Evolutionary conservation across 1,284 basidiomycete genomes (phyloP).

Genomic region (Trametes polyzona): DNA sequence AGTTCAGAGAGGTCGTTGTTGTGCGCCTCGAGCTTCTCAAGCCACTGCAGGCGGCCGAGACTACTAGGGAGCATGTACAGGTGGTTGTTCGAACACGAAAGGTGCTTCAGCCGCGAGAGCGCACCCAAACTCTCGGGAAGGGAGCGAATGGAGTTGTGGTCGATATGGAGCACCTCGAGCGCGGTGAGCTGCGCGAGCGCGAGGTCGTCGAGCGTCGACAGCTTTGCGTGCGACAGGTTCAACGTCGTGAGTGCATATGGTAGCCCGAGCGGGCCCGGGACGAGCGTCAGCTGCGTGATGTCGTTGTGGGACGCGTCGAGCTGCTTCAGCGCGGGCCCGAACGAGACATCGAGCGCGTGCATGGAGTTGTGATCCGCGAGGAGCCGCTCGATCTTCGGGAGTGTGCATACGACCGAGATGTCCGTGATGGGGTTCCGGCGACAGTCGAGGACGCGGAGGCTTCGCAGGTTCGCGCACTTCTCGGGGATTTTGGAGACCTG

Average conservation of each 20-base stretch:
- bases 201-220: constrained; percentile 81
- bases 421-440: constrained; percentile 83
- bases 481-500: constrained; percentile 79
- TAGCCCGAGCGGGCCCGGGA: constrained; percentile 57
- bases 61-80: constrained; percentile 78
- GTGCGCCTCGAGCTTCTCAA: constrained; percentile 85
- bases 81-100: constrained; percentile 92
- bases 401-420: constrained; percentile 66
- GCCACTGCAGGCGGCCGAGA: constrained; percentile 78
- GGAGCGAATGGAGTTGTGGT: constrained; percentile 87
- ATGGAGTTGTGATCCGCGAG: constrained; percentile 83
- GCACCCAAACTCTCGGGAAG: constrained; percentile 85
- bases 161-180: constrained; percentile 75
- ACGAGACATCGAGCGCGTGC: constrained; percentile 77
- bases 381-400: constrained; percentile 73
- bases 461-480: constrained; percentile 63
- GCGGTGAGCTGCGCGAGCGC: constrained; percentile 75
- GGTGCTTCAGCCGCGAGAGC: constrained; percentile 69
- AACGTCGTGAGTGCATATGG: constrained; percentile 78
- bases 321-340: constrained; percentile 63
- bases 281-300: constrained; percentile 79
- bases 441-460: constrained; percentile 79
- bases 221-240: constrained; percentile 90
- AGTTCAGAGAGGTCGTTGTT: constrained; percentile 89
- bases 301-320: constrained; percentile 83